phyloP scores from a whole-genome alignment of 2,329 filamentous ascomycete genomes.

The Colletotrichum sp. region DNA sequence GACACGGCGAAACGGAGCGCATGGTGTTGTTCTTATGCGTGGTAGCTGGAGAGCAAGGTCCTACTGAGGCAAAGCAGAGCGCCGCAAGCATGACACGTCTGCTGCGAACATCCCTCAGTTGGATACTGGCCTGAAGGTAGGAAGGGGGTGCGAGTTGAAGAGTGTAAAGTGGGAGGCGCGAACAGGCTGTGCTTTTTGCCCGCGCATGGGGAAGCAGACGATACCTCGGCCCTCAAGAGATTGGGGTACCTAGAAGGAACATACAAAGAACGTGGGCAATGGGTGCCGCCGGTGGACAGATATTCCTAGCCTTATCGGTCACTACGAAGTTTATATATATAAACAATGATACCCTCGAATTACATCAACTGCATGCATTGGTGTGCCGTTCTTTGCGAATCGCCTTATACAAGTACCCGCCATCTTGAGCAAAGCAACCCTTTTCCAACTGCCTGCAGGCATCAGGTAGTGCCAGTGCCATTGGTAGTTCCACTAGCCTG shows the following conservation, averaged over 20 bases:
- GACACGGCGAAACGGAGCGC: not conserved
- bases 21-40: not conserved
- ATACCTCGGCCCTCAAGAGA: not conserved
- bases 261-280: not conserved
- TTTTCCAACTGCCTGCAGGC: not conserved
- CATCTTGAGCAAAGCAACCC: not conserved
- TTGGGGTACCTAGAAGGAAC: not conserved
- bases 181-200: not conserved
- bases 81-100: not conserved
- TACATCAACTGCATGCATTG: not conserved
- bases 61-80: not conserved
- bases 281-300: not conserved
- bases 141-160: not conserved
- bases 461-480: not conserved
- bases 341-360: constrained; percentile 1
- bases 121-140: not conserved
- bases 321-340: not conserved
- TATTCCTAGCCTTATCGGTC: not conserved
- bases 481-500: not conserved
- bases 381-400: not conserved
- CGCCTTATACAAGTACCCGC: not conserved
- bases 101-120: not conserved
- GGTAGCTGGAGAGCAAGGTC: not conserved
- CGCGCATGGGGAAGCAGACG: not conserved
- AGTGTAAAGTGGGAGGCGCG: not conserved